Conservation (phyloP, 768 basidiomycete species). For the Hemileccinum impolitum region DNA sequence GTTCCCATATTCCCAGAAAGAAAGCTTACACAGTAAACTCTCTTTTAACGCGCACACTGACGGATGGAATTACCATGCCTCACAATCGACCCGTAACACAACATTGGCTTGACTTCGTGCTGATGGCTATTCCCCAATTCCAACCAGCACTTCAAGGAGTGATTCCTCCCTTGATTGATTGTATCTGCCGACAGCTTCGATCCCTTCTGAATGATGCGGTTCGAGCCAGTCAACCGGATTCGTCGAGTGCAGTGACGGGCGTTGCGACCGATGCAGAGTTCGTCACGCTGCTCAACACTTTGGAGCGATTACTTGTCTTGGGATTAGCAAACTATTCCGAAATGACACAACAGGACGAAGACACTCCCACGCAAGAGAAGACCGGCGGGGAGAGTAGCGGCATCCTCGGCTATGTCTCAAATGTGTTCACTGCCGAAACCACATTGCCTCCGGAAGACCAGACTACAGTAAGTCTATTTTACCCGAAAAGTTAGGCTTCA, state of each 20-base stretch:
- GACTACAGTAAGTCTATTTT: slow-evolving; percentile 45
- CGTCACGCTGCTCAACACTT: slow-evolving; percentile 75
- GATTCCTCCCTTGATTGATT: slow-evolving; percentile 73
- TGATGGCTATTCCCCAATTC: slow-evolving; percentile 87
- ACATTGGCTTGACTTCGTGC: slow-evolving; percentile 95
- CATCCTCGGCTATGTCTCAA: slow-evolving; percentile 85
- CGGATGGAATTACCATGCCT: slow-evolving; percentile 70
- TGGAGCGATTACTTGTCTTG: slow-evolving; percentile 79
- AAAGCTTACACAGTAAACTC: slow-evolving; percentile 57
- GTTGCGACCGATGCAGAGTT: slow-evolving; percentile 76
- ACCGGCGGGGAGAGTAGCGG: slow-evolving; percentile 54
- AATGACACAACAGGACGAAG: slow-evolving; percentile 51
- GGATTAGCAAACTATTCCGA: slow-evolving; percentile 62
- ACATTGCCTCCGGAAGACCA: slow-evolving; percentile 50
- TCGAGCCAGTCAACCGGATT: slow-evolving; percentile 38
- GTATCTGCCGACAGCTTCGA: slow-evolving; percentile 69
- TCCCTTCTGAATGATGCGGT: slow-evolving; percentile 53
- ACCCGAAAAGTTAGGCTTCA: neutral
- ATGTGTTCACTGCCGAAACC: slow-evolving; percentile 81
- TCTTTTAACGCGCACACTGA: slow-evolving; percentile 70
- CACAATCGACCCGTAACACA: slow-evolving; percentile 81
- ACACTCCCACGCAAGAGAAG: slow-evolving; percentile 51
- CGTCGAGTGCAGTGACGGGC: slow-evolving; percentile 42
- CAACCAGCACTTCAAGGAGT: slow-evolving; percentile 65
- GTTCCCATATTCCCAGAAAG: slow-evolving; percentile 30